These are phyloP conservation scores for Rhizopus microsporus DNA, from an alignment of 371 early-diverging fungal genomes.

Conservation along the genomic window DNA sequence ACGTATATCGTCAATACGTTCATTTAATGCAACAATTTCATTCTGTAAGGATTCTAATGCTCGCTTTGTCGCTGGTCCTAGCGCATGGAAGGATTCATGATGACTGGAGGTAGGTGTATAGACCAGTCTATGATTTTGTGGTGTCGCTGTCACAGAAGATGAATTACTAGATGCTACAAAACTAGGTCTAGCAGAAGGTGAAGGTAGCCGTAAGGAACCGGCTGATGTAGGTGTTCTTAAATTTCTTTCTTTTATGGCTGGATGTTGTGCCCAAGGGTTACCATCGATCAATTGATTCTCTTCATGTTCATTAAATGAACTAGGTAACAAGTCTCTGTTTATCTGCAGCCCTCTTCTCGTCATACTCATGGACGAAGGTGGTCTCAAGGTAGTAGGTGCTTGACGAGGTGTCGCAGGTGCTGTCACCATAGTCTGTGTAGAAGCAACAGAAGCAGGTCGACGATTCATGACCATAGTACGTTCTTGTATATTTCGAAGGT, in stretches of 20 bases:
- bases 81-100: constrained; percentile 14
- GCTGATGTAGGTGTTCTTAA: neutral
- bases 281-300: constrained; percentile 11
- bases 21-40: constrained; percentile 49
- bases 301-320: constrained; percentile 12
- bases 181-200: constrained; percentile 2
- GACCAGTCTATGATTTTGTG: constrained; percentile 9
- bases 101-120: constrained; percentile 14
- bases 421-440: constrained; percentile 27
- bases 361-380: constrained; percentile 1
- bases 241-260: constrained; percentile 1
- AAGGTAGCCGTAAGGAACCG: constrained; percentile 6
- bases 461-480: constrained; percentile 8
- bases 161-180: constrained; percentile 31
- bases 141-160: constrained; percentile 44
- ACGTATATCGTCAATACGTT: constrained; percentile 48
- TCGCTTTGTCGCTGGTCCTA: constrained; percentile 47
- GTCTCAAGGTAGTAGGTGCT: constrained; percentile 5
- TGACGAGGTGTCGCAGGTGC: constrained; percentile 22
- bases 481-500: constrained; percentile 25
- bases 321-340: neutral
- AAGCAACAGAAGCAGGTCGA: constrained; percentile 25
- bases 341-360: neutral
- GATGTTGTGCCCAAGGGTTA: constrained; percentile 34
- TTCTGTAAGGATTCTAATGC: constrained; percentile 51